These are phyloP conservation scores for Tolypocladium amazonense DNA, from an alignment of 2,329 filamentous ascomycete genomes.

Conservation along the genomic window DNA sequence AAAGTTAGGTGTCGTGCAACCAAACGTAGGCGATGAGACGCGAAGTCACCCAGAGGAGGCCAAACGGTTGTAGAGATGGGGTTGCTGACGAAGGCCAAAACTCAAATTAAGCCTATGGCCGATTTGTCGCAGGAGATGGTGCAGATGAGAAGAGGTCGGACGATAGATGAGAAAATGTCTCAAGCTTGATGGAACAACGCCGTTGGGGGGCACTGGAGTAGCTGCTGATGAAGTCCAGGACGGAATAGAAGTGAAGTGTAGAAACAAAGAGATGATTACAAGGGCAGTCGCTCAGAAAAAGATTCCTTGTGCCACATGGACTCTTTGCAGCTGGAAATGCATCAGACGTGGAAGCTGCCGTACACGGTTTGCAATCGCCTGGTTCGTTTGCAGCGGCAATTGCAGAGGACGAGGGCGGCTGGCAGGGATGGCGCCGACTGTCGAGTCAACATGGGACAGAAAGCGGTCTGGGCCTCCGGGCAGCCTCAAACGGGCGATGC, in stretches of 20 bases:
- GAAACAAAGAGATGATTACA: background rate
- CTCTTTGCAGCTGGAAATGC: background rate
- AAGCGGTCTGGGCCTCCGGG: background rate
- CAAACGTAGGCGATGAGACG: background rate
- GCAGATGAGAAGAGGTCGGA: background rate
- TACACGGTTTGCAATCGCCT: constrained; percentile 1
- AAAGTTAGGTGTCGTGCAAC: background rate
- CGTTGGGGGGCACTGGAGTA: background rate
- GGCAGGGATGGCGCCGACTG: background rate
- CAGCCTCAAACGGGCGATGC: background rate
- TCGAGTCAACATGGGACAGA: background rate
- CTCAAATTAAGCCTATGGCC: background rate
- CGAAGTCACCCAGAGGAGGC: background rate
- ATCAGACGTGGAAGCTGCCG: background rate
- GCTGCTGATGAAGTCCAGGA: background rate
- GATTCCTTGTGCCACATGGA: background rate
- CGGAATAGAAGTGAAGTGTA: background rate
- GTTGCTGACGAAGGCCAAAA: background rate
- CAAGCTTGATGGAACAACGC: background rate
- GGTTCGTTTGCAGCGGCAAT: background rate
- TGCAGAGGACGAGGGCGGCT: background rate
- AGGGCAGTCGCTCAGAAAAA: background rate
- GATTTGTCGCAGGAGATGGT: background rate
- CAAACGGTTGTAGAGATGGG: background rate
- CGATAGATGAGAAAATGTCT: background rate